Percentiles rank a stretch among this genome's conserved stretches.
phyloP scores from a whole-genome alignment of 116 monocot species.

The Dioscorea cayenensis region DNA sequence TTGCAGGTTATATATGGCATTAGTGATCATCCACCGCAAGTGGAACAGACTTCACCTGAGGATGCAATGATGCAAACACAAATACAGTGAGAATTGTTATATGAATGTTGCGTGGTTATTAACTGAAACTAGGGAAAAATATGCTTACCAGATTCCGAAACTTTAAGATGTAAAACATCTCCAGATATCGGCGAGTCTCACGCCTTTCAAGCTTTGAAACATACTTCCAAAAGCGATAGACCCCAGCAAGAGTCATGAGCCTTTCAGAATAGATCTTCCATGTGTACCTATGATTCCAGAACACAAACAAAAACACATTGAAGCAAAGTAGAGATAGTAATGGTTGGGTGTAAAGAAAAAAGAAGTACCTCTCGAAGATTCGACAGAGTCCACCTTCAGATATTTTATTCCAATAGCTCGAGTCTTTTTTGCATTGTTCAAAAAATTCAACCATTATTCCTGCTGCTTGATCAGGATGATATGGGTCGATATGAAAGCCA shows the following conservation, averaged over 20 bases:
- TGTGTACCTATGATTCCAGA: constrained; percentile 54
- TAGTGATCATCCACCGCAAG: constrained; percentile 29
- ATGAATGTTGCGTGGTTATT: neutral
- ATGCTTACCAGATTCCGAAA: constrained; percentile 69
- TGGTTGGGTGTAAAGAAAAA: neutral
- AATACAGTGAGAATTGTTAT: neutral
- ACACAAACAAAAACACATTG: neutral
- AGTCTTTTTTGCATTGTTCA: constrained; percentile 44
- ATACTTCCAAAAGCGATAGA: constrained; percentile 94
- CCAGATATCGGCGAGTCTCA: constrained; percentile 85
- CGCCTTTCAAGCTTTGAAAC: constrained; percentile 91
- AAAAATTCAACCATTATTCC: constrained; percentile 59
- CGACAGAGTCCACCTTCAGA: constrained; percentile 55
- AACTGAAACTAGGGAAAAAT: neutral
- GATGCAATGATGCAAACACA: neutral
- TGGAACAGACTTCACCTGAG: constrained; percentile 63
- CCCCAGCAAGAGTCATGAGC: constrained; percentile 84
- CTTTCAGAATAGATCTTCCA: constrained; percentile 97
- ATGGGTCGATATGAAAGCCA: constrained; percentile 92
- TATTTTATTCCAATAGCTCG: constrained; percentile 54
- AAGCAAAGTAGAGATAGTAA: neutral
- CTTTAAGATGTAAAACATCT: constrained; percentile 97
- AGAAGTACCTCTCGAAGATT: constrained; percentile 61
- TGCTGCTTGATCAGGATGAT: constrained; percentile 74
- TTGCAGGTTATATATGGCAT: neutral